phyloP scores from a whole-genome alignment of 139 green algal genomes.

The Chlorella sp. region DNA sequence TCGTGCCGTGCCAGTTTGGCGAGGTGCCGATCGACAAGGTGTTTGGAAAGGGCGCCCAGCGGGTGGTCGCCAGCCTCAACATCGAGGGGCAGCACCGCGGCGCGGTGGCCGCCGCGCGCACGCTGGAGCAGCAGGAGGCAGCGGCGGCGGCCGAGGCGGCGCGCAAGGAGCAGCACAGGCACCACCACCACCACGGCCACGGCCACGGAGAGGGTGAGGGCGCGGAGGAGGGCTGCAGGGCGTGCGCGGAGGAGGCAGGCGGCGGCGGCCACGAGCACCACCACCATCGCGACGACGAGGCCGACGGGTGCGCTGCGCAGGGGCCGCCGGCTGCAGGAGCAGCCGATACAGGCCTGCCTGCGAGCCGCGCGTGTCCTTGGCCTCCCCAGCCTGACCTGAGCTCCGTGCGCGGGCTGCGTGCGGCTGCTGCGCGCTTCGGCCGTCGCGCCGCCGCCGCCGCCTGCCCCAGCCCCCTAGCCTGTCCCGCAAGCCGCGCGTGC shows the following conservation, averaged over 20 bases:
- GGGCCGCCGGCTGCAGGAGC: too few species aligned
- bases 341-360: too few species aligned
- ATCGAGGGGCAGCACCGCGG: constrained; percentile 88
- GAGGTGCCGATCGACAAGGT: constrained; percentile 67
- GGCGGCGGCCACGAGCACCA: constrained; percentile 31
- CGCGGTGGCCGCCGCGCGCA: constrained; percentile 70
- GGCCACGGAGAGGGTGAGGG: constrained; percentile 20
- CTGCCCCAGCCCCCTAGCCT: too few species aligned
- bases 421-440: too few species aligned
- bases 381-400: too few species aligned
- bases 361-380: too few species aligned
- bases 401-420: too few species aligned
- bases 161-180: constrained; percentile 22
- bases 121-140: constrained; percentile 1
- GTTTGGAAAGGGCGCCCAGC: constrained; percentile 55
- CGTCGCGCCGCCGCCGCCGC: too few species aligned
- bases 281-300: constrained; percentile 42
- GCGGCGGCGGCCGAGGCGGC: not conserved
- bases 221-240: constrained; percentile 6
- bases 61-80: constrained; percentile 80
- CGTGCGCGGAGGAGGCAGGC: constrained; percentile 8
- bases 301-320: too few species aligned
- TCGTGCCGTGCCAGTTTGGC: constrained; percentile 68
- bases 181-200: constrained; percentile 43
- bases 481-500: too few species aligned